Evolutionary conservation across 2,329 filamentous ascomycete species (phyloP), one percentile per base, ranked within the genome.

Genomic region (Colletotrichum scovillei): DNA sequence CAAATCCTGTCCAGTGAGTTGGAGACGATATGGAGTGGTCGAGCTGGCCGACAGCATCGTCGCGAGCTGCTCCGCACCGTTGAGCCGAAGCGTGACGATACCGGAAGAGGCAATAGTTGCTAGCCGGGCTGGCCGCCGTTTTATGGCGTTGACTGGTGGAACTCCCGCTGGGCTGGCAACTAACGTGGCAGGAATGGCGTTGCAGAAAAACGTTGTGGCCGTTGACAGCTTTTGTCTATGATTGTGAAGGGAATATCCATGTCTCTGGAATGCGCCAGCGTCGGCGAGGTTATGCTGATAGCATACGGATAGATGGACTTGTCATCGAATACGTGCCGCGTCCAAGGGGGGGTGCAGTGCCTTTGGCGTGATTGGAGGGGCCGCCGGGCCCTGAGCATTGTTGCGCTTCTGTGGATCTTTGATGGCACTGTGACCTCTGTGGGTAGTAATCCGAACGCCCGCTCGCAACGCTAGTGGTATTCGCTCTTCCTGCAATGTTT

Each of bases 361-460:
- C 42, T 56, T 22, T 30, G 16, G 68, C 24, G 49, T 69, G 52
- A 69, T 69, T 69, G 57, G 56, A 35, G 68, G 68, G 62, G 62
- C 30, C 28, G 55, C 67, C 59, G 35, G 68, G 32, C 42, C 42
- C 42, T 60, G 53, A 59, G 42, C 58, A 63, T 32, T 12, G 42
- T 63, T 22, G 30, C 38, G 38, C 38, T 52, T 26, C 12, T 49
- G 46, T 42, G 63, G 60, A 52, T 63, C 53, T 30, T 22, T 24
- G 19, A 67, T 71, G 63, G 46, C 19, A 71, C 63, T 56, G 63
- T 62, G 52, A 56, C 53, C 32, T 66, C 58, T 52, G 52, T 52
- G 65, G 26, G 65, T 72, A 46, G 69, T 19, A 68, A 58, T 69
- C 58, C 69, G 65, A 69, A 49, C 69, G 58, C 69, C 69, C 53